A percentile compares a stretch with the other conserved stretches of the same genome.
Conservation (phyloP, 2,329 filamentous ascomycete genomes). For the Hysterium pulicare region DNA sequence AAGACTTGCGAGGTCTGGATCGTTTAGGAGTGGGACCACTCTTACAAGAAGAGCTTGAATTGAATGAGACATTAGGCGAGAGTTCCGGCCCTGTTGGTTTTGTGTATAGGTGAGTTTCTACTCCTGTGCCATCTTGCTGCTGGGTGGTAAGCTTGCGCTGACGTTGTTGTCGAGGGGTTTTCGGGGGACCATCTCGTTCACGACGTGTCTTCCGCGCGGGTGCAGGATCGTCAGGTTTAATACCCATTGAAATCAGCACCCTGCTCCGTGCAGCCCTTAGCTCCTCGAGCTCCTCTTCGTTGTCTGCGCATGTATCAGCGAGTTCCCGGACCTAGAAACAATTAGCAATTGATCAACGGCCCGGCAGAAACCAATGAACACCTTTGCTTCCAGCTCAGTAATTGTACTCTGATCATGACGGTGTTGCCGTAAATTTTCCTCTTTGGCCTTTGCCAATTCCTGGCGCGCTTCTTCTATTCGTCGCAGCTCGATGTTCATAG, state of each 20-base stretch:
- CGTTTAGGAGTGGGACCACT: constrained; percentile 42
- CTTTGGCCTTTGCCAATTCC: constrained; percentile 10
- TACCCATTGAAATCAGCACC: constrained; percentile 23
- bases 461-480: constrained; percentile 8
- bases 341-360: not conserved
- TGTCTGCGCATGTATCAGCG: constrained; percentile 20
- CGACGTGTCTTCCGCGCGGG: not conserved
- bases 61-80: constrained; percentile 21
- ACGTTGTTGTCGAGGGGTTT: constrained; percentile 15
- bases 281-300: constrained; percentile 28
- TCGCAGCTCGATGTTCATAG: constrained; percentile 18
- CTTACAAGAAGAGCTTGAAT: constrained; percentile 27
- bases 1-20: constrained; percentile 31
- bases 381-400: constrained; percentile 16
- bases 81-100: constrained; percentile 16
- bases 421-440: constrained; percentile 15
- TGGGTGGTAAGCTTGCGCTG: constrained; percentile 20
- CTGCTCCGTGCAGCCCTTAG: constrained; percentile 21
- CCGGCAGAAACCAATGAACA: constrained; percentile 1
- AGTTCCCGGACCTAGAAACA: constrained; percentile 13
- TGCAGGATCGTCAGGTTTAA: constrained; percentile 5
- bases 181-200: constrained; percentile 3
- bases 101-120: constrained; percentile 10
- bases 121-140: constrained; percentile 5
- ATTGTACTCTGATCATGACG: constrained; percentile 15